Percentiles rank a stretch among this genome's conserved stretches.
phyloP scores from a whole-genome alignment of 108 stramenopile species.

The Skeletonema marinoi region DNA sequence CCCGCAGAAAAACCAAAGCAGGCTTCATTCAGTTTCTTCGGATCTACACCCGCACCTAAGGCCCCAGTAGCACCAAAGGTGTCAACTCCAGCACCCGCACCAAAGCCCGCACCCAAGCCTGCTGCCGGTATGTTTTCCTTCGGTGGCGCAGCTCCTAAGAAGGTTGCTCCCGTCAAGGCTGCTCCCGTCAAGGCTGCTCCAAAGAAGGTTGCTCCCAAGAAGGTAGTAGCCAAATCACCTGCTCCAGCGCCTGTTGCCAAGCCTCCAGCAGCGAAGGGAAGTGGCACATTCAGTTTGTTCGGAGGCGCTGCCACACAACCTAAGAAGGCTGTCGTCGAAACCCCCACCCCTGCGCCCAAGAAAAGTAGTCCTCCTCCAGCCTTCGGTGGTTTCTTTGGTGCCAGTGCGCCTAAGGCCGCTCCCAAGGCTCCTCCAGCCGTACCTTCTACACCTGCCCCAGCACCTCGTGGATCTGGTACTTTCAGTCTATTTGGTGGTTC shows the following conservation, averaged over 20 bases:
- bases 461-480: slow-evolving; percentile 45
- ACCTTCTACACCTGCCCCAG: slow-evolving; percentile 25
- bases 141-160: not conserved
- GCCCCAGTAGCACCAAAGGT: slow-evolving; percentile 19
- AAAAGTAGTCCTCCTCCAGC: slow-evolving; percentile 14
- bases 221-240: slow-evolving; percentile 8
- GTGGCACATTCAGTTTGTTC: slow-evolving; percentile 37
- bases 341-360: slow-evolving; percentile 10
- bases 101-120: not conserved
- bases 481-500: slow-evolving; percentile 53
- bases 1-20: slow-evolving; percentile 14
- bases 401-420: slow-evolving; percentile 23
- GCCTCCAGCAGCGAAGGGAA: slow-evolving; percentile 22
- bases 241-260: slow-evolving; percentile 23
- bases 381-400: slow-evolving; percentile 36
- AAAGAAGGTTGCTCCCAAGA: slow-evolving; percentile 2
- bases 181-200: not conserved
- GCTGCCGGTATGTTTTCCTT: not conserved
- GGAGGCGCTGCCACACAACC: slow-evolving; percentile 10
- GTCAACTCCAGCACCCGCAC: slow-evolving; percentile 3
- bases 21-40: slow-evolving; percentile 38
- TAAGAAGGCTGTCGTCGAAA: not conserved
- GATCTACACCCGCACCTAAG: slow-evolving; percentile 42
- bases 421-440: slow-evolving; percentile 17
- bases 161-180: no score